Conservation (phyloP, 1,139 yeast genomes). For the Kazachstania sp. region DNA sequence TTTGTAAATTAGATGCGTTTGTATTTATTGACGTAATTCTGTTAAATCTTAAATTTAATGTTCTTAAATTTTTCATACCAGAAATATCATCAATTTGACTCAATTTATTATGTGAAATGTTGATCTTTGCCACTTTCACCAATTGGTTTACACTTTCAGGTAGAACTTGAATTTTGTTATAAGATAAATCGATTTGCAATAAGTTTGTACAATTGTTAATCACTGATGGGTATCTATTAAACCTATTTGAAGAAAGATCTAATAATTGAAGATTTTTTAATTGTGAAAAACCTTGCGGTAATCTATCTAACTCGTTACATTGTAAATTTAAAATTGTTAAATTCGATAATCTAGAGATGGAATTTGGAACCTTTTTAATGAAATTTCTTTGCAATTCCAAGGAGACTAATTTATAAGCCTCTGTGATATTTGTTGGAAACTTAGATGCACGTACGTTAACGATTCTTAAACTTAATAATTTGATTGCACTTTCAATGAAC, state of each 20-base stretch:
- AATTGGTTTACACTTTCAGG: conserved; percentile 60
- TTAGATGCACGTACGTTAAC: conserved; percentile 64
- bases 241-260: conserved; percentile 74
- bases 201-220: conserved; percentile 55
- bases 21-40: conserved; percentile 56
- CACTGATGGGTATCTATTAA: conserved; percentile 60
- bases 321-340: conserved; percentile 54
- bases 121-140: conserved; percentile 54
- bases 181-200: conserved; percentile 68
- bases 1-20: conserved; percentile 58
- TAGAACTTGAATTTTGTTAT: conserved; percentile 55
- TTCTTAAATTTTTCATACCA: conserved; percentile 49
- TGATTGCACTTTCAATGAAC: conserved; percentile 74
- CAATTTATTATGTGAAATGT: conserved; percentile 66
- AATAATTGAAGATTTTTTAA: conserved; percentile 50
- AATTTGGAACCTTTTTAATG: conserved; percentile 52
- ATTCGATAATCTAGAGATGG: conserved; percentile 45
- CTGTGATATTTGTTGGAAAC: conserved; percentile 66
- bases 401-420: conserved; percentile 58
- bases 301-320: conserved; percentile 58
- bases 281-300: conserved; percentile 58
- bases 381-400: conserved; percentile 76
- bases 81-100: conserved; percentile 41
- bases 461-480: conserved; percentile 58
- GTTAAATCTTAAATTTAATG: conserved; percentile 75